Evolutionary conservation across 768 basidiomycete genomes (phyloP).

Genomic region (Russula abietina): DNA sequence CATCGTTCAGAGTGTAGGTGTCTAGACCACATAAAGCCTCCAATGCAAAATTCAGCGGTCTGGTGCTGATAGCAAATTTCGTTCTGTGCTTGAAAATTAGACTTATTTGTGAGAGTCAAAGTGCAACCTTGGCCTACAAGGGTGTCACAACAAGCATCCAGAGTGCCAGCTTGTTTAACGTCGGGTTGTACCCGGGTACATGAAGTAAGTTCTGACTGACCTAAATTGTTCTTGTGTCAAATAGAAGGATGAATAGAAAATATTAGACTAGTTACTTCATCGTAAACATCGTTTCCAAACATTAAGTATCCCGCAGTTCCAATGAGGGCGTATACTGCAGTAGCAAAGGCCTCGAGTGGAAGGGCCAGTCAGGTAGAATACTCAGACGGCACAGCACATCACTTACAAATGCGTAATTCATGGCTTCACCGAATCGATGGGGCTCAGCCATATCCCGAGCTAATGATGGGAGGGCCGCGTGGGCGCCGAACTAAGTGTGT

Average conservation of each 20-base stretch:
- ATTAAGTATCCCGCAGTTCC: conserved; percentile 85
- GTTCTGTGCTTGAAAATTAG: conserved; percentile 41
- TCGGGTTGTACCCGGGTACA: conserved; percentile 64
- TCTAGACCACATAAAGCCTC: conserved; percentile 74
- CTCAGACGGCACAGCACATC: conserved; percentile 24
- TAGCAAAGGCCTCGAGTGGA: conserved; percentile 18
- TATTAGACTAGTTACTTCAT: conserved; percentile 50
- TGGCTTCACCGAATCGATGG: conserved; percentile 70
- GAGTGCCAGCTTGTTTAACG: conserved; percentile 65
- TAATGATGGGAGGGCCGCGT: conserved; percentile 85
- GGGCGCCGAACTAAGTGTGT: conserved; percentile 68
- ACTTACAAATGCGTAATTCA: conserved; percentile 77
- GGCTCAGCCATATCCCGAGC: conserved; percentile 88
- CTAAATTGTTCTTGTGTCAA: conserved; percentile 34
- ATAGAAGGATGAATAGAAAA: conserved; percentile 6
- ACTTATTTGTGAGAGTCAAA: conserved; percentile 20
- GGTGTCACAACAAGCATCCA: conserved; percentile 84
- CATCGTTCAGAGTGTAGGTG: conserved; percentile 23
- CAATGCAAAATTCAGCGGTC: conserved; percentile 79
- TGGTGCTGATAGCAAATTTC: conserved; percentile 80
- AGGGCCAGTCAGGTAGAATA: neutral
- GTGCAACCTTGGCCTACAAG: conserved; percentile 41
- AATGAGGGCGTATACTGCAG: conserved; percentile 41
- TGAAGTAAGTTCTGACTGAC: conserved; percentile 77
- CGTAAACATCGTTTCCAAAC: conserved; percentile 76